A percentile compares a stretch with the other conserved stretches of the same genome.
These are phyloP conservation scores for Whalleya microplaca DNA, from an alignment of 2,329 filamentous ascomycete genomes.

Conservation along the genomic window DNA sequence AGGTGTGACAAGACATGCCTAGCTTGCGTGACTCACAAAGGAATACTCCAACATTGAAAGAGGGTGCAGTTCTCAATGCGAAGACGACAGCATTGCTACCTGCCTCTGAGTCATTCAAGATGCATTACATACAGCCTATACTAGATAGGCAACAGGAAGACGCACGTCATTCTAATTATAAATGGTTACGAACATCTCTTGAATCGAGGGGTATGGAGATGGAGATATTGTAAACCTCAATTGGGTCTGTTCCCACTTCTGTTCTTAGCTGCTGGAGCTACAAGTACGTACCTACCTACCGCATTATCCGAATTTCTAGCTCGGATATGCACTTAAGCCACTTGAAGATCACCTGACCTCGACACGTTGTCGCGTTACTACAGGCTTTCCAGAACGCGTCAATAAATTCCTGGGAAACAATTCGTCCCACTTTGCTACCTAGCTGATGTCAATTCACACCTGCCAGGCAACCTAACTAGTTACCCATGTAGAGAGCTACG, in stretches of 20 bases:
- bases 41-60: background rate
- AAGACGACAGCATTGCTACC: too few species aligned
- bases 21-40: conserved; percentile 6
- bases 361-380: conserved; percentile 28
- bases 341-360: conserved; percentile 21
- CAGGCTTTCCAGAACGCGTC: conserved; percentile 23
- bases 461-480: conserved; percentile 6
- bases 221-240: too few species aligned
- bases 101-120: too few species aligned
- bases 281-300: background rate
- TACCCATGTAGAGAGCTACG: background rate
- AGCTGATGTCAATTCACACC: conserved; percentile 17
- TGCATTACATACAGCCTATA: background rate
- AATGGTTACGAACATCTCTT: too few species aligned
- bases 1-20: background rate
- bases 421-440: conserved; percentile 19
- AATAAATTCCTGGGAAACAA: conserved; percentile 21
- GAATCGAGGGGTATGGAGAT: too few species aligned
- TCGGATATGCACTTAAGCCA: conserved; percentile 2
- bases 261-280: background rate
- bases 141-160: too few species aligned
- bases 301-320: background rate
- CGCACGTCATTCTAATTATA: too few species aligned
- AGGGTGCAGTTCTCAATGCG: background rate
- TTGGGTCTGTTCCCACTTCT: background rate